Percentiles rank a stretch among this genome's conserved stretches.
These are phyloP conservation scores for Tanacetum coccineum DNA, from an alignment of 129 eudicot species.

Conservation along the genomic window DNA sequence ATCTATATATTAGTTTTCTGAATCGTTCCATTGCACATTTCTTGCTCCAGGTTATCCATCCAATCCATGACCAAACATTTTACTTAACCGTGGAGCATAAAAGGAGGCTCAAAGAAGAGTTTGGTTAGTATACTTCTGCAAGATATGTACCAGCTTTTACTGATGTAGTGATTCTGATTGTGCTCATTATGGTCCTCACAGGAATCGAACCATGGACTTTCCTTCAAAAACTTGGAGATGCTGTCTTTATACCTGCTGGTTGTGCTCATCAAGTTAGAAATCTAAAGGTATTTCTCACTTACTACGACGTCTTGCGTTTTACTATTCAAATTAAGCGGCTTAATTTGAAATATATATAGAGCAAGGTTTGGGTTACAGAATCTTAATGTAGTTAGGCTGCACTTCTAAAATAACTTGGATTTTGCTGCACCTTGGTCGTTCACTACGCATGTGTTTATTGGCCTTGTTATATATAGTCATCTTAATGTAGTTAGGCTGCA, in stretches of 20 bases:
- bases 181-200: conserved; percentile 13
- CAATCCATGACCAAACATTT: conserved; percentile 55
- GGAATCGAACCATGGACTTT: conserved; percentile 48
- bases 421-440: too few species aligned
- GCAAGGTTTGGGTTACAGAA: not conserved
- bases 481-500: too few species aligned
- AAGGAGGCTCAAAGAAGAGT: conserved; percentile 53
- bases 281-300: conserved; percentile 22
- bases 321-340: not conserved
- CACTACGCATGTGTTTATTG: too few species aligned
- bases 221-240: conserved; percentile 41
- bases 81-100: conserved; percentile 45
- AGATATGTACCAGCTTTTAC: conserved; percentile 3
- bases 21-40: not conserved
- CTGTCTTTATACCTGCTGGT: conserved; percentile 46
- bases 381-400: too few species aligned
- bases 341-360: conserved; percentile 3
- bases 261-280: conserved; percentile 46
- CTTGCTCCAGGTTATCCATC: conserved; percentile 38
- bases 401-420: too few species aligned
- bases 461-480: too few species aligned
- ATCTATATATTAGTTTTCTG: not conserved
- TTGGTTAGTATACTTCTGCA: conserved; percentile 29
- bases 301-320: not conserved
- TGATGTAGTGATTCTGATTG: not conserved